Evolutionary conservation across 805 yeast genomes (phyloP).

Genomic region (Ogataea sp.): DNA sequence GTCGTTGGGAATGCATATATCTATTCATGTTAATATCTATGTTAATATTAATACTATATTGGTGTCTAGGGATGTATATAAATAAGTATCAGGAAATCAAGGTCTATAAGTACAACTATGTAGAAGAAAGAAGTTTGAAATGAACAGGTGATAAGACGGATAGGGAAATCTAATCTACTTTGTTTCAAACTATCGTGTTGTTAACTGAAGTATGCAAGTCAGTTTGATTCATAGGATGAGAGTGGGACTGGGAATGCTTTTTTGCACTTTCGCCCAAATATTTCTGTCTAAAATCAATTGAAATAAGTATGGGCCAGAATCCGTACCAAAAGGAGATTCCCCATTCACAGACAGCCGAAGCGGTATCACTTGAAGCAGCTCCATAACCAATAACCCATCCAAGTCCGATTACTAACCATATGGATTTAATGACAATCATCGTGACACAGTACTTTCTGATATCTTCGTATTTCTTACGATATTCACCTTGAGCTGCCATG

Average conservation of each 20-base stretch:
- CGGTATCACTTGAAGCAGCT: conserved; percentile 25
- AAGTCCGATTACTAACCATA: conserved; percentile 63
- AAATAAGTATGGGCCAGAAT: conserved; percentile 49
- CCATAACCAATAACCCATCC: conserved; percentile 66
- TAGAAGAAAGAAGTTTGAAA: too few species aligned
- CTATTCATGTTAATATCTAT: too few species aligned
- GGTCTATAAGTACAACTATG: too few species aligned
- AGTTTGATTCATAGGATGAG: too few species aligned
- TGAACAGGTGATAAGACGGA: too few species aligned
- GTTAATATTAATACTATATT: too few species aligned
- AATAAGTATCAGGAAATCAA: too few species aligned
- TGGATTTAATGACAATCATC: conserved; percentile 43
- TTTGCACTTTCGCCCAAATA: not conserved
- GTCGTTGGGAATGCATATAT: too few species aligned
- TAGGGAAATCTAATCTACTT: too few species aligned
- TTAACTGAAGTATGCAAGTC: too few species aligned
- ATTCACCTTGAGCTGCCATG: conserved; percentile 33
- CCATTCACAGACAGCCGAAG: conserved; percentile 78
- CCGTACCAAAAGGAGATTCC: conserved; percentile 80
- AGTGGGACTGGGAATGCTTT: not conserved
- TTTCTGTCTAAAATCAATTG: conserved; percentile 48
- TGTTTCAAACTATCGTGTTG: too few species aligned
- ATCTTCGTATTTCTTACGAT: conserved; percentile 14
- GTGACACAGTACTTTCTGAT: conserved; percentile 23
- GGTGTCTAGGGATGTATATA: too few species aligned